Evolutionary conservation across 1,139 yeast genomes (phyloP), one percentile per base, ranked within the genome.

Genomic region (Protomyces gravidus): DNA sequence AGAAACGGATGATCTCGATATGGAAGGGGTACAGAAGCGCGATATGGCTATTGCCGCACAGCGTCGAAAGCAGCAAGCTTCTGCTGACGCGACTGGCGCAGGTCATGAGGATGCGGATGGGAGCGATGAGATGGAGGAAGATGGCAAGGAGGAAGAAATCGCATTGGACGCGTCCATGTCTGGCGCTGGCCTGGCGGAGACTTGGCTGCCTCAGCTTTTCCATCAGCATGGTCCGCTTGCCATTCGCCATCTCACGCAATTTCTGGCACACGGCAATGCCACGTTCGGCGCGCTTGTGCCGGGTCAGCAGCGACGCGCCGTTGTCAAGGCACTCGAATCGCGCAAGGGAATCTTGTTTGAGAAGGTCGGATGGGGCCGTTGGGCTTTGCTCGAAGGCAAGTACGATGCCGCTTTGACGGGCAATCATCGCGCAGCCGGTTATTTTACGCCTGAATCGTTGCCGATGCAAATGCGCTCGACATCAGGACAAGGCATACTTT

Each of bases 361-460:
- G 68, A 90, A 90, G 74, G 89, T 89, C 45, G 97, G 97, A 26
- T 90, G 97, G 97, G 97, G 97, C 62, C 94, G 92, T 69, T 90
- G 97, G 97, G 89, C 90, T 27, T 95, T 90, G 48, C 27, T 48
- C 30, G 60, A 50, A 11, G 53, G 45, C 33, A 48, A 40, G 47
- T 17, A 6, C 15, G 23, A 21, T 5, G 42, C 42, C 11, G 17
- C 42, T 9, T 13, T n/a, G 5, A 36, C 42, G 2, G 36, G 36
- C n/a, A 30, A 30, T 7, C 11, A 30, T 30, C 19, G 21, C 19
- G 42, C 42, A 4, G 42, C 17, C 21, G 42, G 42, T n/a, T 36
- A 36, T 11, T 46, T 53, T 21, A 53, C 58, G 13, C 58, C 58
- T n/a, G 58, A 53, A 32, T 32, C 58, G 32, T 23, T 53, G 51